phyloP scores from a whole-genome alignment of 2,329 filamentous ascomycete genomes.

The Colletotrichum ledebouriae region DNA sequence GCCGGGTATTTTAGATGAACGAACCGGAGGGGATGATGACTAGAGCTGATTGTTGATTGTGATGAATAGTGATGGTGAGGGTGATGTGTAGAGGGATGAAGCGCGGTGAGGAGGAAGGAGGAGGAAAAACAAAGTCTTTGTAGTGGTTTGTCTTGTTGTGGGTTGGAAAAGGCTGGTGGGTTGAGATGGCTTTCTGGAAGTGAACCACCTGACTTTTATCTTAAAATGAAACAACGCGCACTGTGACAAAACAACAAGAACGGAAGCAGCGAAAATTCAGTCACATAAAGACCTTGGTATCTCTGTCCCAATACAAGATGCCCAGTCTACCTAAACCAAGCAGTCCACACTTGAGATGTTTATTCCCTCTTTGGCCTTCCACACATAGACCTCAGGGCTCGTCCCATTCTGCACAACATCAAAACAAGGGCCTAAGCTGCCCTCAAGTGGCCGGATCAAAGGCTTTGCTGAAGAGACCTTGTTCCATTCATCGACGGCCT shows the following conservation, averaged over 20 bases:
- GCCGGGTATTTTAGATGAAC: not conserved
- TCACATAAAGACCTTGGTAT: not conserved
- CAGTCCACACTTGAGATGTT: not conserved
- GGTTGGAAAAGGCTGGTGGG: too few species aligned
- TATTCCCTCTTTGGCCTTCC: conserved; percentile 6
- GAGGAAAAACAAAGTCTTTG: too few species aligned
- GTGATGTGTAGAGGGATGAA: too few species aligned
- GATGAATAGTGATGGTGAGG: not conserved
- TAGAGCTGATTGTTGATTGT: not conserved
- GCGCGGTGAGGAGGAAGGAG: too few species aligned
- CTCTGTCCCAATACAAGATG: not conserved
- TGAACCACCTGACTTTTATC: not conserved
- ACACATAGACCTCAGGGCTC: conserved; percentile 10
- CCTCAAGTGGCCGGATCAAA: not conserved
- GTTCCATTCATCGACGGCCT: conserved; percentile 27
- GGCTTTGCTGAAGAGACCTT: not conserved
- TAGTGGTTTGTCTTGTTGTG: too few species aligned
- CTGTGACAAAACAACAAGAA: not conserved
- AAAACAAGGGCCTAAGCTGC: conserved; percentile 32
- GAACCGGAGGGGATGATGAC: not conserved
- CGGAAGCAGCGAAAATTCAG: not conserved
- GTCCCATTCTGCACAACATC: conserved; percentile 9
- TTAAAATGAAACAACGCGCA: not conserved
- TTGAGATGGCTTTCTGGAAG: not conserved
- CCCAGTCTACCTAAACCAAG: conserved; percentile 1